Conservation (phyloP, 1,284 basidiomycete genomes). For the Phlebopus sp. region DNA sequence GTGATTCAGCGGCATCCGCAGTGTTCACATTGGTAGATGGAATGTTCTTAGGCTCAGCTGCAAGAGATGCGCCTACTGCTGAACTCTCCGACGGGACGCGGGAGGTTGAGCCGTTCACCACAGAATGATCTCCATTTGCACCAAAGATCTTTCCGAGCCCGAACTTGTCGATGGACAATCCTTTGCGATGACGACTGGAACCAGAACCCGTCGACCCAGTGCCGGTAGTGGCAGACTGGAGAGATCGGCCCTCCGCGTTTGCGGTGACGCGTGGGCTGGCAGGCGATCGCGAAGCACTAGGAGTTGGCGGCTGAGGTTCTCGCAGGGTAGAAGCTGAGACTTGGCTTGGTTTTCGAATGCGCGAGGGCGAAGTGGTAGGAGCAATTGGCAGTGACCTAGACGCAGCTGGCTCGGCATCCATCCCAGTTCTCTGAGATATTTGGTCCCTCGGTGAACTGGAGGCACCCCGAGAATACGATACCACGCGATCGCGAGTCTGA, state of each 20-base stretch:
- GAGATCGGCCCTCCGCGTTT: constrained; percentile 37
- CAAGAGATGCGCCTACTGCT: constrained; percentile 19
- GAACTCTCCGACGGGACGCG: constrained; percentile 44
- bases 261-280: constrained; percentile 45
- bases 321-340: constrained; percentile 21
- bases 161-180: constrained; percentile 72
- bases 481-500: constrained; percentile 15
- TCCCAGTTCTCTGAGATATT: neutral
- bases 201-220: constrained; percentile 39
- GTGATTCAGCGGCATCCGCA: constrained; percentile 8
- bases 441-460: constrained; percentile 20
- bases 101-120: constrained; percentile 30
- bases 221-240: constrained; percentile 29
- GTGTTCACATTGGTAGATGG: constrained; percentile 2
- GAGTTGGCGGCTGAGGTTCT: constrained; percentile 31
- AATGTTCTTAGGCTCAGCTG: constrained; percentile 22
- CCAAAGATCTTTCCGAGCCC: constrained; percentile 66
- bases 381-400: constrained; percentile 25
- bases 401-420: constrained; percentile 1
- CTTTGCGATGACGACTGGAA: constrained; percentile 54
- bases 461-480: constrained; percentile 14
- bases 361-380: constrained; percentile 16
- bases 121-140: constrained; percentile 26
- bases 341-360: constrained; percentile 22
- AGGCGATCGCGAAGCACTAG: constrained; percentile 44